These are phyloP conservation scores for Penicillium thymicola DNA, from an alignment of 2,329 filamentous ascomycete genomes.

Conservation along the genomic window DNA sequence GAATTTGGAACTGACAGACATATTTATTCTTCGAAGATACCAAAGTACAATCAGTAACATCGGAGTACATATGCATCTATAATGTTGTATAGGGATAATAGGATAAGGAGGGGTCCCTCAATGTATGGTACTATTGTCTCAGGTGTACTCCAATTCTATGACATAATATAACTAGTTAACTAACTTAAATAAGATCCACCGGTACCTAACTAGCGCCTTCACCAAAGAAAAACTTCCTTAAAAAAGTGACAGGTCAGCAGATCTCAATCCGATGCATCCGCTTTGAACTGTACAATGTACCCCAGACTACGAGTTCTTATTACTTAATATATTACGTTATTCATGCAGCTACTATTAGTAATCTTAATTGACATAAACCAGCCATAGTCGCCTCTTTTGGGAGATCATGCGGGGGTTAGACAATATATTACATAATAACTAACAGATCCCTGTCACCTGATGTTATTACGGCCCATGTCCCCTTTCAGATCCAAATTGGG, in stretches of 20 bases:
- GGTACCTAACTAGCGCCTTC: background rate
- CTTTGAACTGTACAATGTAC: slow-evolving; percentile 2
- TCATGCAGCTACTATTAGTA: background rate
- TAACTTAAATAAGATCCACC: background rate
- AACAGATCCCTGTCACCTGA: slow-evolving; percentile 19
- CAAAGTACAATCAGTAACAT: background rate
- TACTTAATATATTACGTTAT: slow-evolving; percentile 18
- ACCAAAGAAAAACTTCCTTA: background rate
- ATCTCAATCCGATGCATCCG: background rate
- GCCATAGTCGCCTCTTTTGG: slow-evolving; percentile 15
- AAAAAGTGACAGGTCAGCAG: slow-evolving; percentile 4
- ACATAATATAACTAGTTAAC: slow-evolving; percentile 1
- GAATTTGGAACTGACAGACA: background rate
- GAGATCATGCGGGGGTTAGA: slow-evolving; percentile 21
- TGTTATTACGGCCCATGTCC: slow-evolving; percentile 1
- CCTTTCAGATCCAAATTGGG: background rate
- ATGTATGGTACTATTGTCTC: background rate
- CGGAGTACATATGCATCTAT: background rate
- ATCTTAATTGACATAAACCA: background rate
- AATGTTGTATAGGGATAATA: too few relatives aligned
- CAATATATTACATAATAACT: slow-evolving; percentile 22
- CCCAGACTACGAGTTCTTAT: slow-evolving; percentile 20
- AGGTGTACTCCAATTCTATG: background rate
- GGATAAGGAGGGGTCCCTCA: too few relatives aligned
- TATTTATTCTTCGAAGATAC: background rate